phyloP scores from a whole-genome alignment of 768 basidiomycete species.

The Chalciporus piperatus region DNA sequence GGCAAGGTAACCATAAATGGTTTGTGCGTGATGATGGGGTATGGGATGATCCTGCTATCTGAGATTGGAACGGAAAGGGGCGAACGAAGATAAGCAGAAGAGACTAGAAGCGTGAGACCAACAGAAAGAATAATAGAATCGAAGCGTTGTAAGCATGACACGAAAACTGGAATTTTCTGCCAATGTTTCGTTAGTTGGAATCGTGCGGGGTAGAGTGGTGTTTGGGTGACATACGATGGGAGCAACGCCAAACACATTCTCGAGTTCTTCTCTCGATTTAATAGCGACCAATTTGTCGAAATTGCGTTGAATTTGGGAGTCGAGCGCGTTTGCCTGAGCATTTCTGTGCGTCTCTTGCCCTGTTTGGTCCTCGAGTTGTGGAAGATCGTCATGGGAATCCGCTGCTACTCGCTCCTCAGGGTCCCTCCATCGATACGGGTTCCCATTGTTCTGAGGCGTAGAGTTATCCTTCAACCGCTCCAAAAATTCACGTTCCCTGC shows the following conservation, averaged over 20 bases:
- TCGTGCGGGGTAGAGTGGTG: background rate
- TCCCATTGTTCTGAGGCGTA: conserved; percentile 10
- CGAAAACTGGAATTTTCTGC: conserved; percentile 75
- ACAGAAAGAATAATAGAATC: conserved; percentile 71
- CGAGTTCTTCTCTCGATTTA: conserved; percentile 70
- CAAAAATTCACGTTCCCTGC: conserved; percentile 40
- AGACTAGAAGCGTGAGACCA: conserved; percentile 52
- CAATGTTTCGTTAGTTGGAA: conserved; percentile 4
- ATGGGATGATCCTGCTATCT: conserved; percentile 13
- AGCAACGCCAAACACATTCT: conserved; percentile 77
- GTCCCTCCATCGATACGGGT: conserved; percentile 7
- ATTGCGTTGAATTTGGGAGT: conserved; percentile 57
- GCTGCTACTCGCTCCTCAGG: conserved; percentile 7
- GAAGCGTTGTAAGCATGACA: conserved; percentile 72
- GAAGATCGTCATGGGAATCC: conserved; percentile 15
- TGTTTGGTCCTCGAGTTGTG: conserved; percentile 20
- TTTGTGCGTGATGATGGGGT: conserved; percentile 30
- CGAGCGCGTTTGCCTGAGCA: conserved; percentile 13
- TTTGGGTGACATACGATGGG: conserved; percentile 58
- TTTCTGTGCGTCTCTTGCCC: background rate
- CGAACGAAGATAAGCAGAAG: conserved; percentile 59
- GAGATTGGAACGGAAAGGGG: conserved; percentile 37
- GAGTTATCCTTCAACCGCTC: conserved; percentile 22
- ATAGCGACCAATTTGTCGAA: conserved; percentile 62
- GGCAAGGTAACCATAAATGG: conserved; percentile 42